phyloP scores from a whole-genome alignment of 257 asterid species.

The Cruciata laevipes region DNA sequence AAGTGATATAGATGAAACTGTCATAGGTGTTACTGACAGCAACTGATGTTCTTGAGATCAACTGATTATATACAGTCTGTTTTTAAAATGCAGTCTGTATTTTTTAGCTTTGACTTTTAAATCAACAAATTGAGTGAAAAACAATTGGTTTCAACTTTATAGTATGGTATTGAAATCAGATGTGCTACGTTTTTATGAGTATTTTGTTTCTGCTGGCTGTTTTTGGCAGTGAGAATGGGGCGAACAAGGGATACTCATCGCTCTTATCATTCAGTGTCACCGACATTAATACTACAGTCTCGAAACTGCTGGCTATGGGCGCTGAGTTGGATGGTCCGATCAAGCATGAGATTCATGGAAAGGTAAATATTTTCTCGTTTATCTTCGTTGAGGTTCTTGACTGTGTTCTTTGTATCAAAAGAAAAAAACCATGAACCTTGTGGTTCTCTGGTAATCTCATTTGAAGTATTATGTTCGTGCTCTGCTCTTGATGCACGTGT shows the following conservation, averaged over 20 bases:
- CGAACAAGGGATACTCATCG: slow-evolving; percentile 66
- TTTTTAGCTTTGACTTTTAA: no score
- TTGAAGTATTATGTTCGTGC: not conserved
- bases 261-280: slow-evolving; percentile 77
- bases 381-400: not conserved
- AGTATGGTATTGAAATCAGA: not conserved
- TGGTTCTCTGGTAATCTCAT: not conserved
- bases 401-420: not conserved
- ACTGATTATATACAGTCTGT: no score
- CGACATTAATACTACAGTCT: slow-evolving; percentile 64
- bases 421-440: not conserved
- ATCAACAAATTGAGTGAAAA: not conserved
- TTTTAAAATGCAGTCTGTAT: no score
- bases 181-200: not conserved
- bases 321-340: slow-evolving; percentile 95
- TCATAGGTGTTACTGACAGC: no score
- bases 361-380: slow-evolving; percentile 36
- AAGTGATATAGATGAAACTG: no score
- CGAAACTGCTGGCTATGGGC: slow-evolving; percentile 78
- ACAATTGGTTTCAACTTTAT: not conserved
- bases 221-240: slow-evolving; percentile 38
- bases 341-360: slow-evolving; percentile 83
- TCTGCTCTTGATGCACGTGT: not conserved
- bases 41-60: no score
- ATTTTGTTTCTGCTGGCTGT: slow-evolving; percentile 1